Evolutionary conservation across 2,329 filamentous ascomycete species (phyloP).

Genomic region (Ophiocordyceps australis): DNA sequence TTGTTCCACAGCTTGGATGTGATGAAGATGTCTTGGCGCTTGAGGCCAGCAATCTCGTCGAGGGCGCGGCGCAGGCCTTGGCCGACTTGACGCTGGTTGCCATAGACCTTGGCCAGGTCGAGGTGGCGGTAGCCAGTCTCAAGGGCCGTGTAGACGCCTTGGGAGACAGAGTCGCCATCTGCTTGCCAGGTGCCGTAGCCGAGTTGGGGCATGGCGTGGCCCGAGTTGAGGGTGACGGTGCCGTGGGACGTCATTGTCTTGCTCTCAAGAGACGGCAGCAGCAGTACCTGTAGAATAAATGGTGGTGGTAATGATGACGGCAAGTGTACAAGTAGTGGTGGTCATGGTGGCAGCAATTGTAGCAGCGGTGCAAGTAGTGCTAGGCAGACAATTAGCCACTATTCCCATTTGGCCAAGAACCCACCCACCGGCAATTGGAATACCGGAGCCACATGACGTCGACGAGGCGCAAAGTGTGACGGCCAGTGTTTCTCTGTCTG

Average conservation of each 20-base stretch:
- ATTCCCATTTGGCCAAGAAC: too few species aligned
- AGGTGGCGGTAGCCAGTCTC: slow-evolving; percentile 48
- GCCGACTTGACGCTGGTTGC: slow-evolving; percentile 44
- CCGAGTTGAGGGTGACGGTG: slow-evolving; percentile 42
- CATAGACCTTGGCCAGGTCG: slow-evolving; percentile 34
- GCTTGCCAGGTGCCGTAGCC: slow-evolving; percentile 51
- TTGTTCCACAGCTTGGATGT: slow-evolving; percentile 53
- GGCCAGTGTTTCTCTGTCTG: too few species aligned
- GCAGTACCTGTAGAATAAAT: too few species aligned
- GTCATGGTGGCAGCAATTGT: too few species aligned
- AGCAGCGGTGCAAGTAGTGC: too few species aligned
- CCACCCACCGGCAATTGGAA: too few species aligned
- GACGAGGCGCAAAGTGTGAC: too few species aligned
- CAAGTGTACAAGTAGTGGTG: too few species aligned
- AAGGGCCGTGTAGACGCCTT: slow-evolving; percentile 45
- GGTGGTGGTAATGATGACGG: too few species aligned
- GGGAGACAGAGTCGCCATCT: slow-evolving; percentile 41
- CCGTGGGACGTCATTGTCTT: slow-evolving; percentile 37
- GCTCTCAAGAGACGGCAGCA: too few species aligned
- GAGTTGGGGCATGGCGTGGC: slow-evolving; percentile 44
- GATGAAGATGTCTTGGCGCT: slow-evolving; percentile 37
- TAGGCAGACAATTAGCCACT: too few species aligned
- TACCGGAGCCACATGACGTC: too few species aligned
- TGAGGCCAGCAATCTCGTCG: slow-evolving; percentile 28
- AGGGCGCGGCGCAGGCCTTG: slow-evolving; percentile 30